Conservation (phyloP, 768 basidiomycete genomes). For the Hydnomerulius pinastri region DNA sequence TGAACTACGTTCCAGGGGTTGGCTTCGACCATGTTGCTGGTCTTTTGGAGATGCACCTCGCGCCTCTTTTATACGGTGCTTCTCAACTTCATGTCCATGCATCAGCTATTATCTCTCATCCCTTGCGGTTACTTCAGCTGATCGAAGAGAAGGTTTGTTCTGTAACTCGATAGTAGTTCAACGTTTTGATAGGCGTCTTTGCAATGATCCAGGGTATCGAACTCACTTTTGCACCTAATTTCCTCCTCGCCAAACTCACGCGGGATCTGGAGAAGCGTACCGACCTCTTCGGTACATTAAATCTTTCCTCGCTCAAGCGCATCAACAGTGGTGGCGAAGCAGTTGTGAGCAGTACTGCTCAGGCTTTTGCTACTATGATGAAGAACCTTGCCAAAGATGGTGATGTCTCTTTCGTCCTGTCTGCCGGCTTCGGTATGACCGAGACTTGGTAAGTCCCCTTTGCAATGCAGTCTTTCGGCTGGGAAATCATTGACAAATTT, state of each 20-base stretch:
- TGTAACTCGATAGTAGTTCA: conserved; percentile 13
- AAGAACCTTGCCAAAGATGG: conserved; percentile 24
- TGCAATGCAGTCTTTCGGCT: not conserved
- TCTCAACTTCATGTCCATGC: conserved; percentile 25
- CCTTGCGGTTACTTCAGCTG: conserved; percentile 24
- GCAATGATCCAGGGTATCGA: conserved; percentile 27
- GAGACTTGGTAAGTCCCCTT: conserved; percentile 38
- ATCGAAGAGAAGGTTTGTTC: conserved; percentile 38
- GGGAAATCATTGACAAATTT: not conserved
- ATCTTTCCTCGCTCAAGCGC: conserved; percentile 35
- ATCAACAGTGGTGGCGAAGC: conserved; percentile 47
- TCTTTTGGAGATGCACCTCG: conserved; percentile 43
- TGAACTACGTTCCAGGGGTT: conserved; percentile 33
- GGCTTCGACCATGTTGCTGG: conserved; percentile 49
- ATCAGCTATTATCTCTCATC: conserved; percentile 26
- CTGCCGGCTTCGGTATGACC: conserved; percentile 43
- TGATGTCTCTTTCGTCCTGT: conserved; percentile 11
- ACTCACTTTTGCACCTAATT: conserved; percentile 42
- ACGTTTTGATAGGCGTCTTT: conserved; percentile 21
- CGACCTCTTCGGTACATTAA: conserved; percentile 27
- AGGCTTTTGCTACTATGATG: conserved; percentile 37
- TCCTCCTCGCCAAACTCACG: conserved; percentile 40
- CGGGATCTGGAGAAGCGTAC: conserved; percentile 31
- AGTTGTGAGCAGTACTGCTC: conserved; percentile 39
- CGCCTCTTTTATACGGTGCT: conserved; percentile 36